These are phyloP conservation scores for Arachis monticola DNA, from an alignment of 331 rosid species.

Conservation along the genomic window DNA sequence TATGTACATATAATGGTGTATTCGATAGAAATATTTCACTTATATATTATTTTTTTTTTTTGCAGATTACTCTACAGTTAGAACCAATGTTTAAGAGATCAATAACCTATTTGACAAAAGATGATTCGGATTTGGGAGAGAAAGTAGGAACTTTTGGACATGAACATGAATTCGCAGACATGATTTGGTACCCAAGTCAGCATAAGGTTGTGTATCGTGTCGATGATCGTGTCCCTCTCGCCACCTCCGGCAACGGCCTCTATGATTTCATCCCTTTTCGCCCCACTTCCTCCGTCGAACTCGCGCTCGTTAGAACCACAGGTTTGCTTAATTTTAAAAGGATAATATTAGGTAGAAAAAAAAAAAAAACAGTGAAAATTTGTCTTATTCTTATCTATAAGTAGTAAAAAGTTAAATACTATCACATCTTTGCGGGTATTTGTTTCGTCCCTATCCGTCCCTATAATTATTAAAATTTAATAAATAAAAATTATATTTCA, in stretches of 20 bases:
- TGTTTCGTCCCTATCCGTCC: too few relatives aligned
- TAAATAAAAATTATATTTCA: too few relatives aligned
- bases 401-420: too few relatives aligned
- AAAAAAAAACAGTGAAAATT: too few relatives aligned
- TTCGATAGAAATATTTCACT: too few relatives aligned
- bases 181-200: conserved; percentile 75
- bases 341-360: too few relatives aligned
- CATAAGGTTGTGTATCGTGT: conserved; percentile 56
- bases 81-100: conserved; percentile 78
- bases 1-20: too few relatives aligned
- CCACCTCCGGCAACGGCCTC: conserved; percentile 57
- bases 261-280: conserved; percentile 71
- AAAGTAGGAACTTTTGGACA: conserved; percentile 50
- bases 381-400: too few relatives aligned
- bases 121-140: conserved; percentile 68
- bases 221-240: conserved; percentile 57
- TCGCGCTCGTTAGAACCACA: conserved; percentile 50
- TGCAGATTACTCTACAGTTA: conserved; percentile 65
- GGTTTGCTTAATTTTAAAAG: too few relatives aligned
- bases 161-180: conserved; percentile 70
- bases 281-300: conserved; percentile 39
- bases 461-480: too few relatives aligned
- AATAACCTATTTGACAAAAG: conserved; percentile 50
- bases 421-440: too few relatives aligned
- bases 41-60: too few relatives aligned